These are phyloP conservation scores for Purpureocillium lavendulum DNA, from an alignment of 2,329 filamentous ascomycete species.

Conservation along the genomic window DNA sequence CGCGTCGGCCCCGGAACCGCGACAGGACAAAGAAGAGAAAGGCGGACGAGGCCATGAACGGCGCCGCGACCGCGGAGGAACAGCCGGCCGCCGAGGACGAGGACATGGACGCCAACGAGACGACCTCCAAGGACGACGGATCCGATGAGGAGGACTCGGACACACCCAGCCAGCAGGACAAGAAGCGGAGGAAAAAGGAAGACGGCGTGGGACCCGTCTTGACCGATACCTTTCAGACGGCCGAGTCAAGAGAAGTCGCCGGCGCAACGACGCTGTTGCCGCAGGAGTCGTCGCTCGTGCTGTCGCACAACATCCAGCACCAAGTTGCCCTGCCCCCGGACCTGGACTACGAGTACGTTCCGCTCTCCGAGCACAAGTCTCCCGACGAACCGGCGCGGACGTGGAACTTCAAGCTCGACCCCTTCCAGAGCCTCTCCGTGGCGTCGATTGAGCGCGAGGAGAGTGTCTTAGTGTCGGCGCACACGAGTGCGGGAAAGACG, in stretches of 20 bases:
- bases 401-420: slow-evolving; percentile 88
- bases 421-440: slow-evolving; percentile 92
- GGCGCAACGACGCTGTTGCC: slow-evolving; percentile 61
- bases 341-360: slow-evolving; percentile 87
- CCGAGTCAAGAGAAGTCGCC: slow-evolving; percentile 83
- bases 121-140: slow-evolving; percentile 26
- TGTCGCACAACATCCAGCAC: slow-evolving; percentile 97
- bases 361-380: slow-evolving; percentile 91
- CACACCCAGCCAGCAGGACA: slow-evolving; percentile 43
- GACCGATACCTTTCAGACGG: slow-evolving; percentile 90
- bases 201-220: slow-evolving; percentile 68
- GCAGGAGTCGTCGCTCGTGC: slow-evolving; percentile 64
- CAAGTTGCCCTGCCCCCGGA: slow-evolving; percentile 92
- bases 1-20: slow-evolving; percentile 42
- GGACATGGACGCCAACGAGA: slow-evolving; percentile 30
- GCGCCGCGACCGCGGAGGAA: slow-evolving; percentile 13
- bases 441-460: slow-evolving; percentile 93
- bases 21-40: slow-evolving; percentile 78
- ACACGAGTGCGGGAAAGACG: slow-evolving; percentile 96
- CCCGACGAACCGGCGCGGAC: slow-evolving; percentile 75
- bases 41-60: slow-evolving; percentile 70
- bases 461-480: slow-evolving; percentile 92
- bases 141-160: slow-evolving; percentile 28
- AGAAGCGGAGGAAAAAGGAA: slow-evolving; percentile 55
- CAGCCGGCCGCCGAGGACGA: slow-evolving; percentile 7